Evolutionary conservation across 2,329 filamentous ascomycete species (phyloP), one percentile per base, ranked within the genome.

Genomic region (Dendrostoma leiphaemia): DNA sequence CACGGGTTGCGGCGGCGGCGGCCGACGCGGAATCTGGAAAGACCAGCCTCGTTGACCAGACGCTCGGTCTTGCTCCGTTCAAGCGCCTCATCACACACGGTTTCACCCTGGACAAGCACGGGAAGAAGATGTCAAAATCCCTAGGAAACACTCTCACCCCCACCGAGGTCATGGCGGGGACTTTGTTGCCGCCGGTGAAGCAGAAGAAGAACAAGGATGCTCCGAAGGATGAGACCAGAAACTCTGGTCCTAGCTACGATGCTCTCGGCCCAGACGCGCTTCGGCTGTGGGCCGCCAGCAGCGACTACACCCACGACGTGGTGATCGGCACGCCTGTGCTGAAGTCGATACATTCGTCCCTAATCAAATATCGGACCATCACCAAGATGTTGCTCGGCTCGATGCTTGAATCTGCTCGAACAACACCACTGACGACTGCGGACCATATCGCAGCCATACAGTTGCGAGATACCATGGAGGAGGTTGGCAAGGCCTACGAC

Each of bases 81-180:
- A 89, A 86, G 65, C 89, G 84, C 3, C 78, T 99, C n/a, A 86
- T 97, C 57, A 99, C 94, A 0, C 94, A 99, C 67, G 94, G 94
- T 1, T 99, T 99, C 68, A 92, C 91, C 0, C 82, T 99, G 2
- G 94, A 99, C 64, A 81, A 88, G 47, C 76, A 89, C 32, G 92
- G 92, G n/a, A 91, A 90, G 67, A 99, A 99, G 71, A 99, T 99
- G 94, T 97, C 92, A 67, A 99, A 99, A 71, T 97, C 91, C 0
- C 74, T 97, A 1, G 94, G 94, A 15, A 99, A 99, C 65, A 86
- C 89, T 26, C 85, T 97, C 53, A 80, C 84, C 0, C 92, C 93
- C 0, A 76, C 82, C 6, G 79, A 96, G 59, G 91, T 99, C 61
- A 94, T 97, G 77, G 83, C 90, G 49, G 93, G 93, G 6, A 84